Evolutionary conservation across 2,329 filamentous ascomycete genomes (phyloP).

Genomic region (Myriangium duriaei): DNA sequence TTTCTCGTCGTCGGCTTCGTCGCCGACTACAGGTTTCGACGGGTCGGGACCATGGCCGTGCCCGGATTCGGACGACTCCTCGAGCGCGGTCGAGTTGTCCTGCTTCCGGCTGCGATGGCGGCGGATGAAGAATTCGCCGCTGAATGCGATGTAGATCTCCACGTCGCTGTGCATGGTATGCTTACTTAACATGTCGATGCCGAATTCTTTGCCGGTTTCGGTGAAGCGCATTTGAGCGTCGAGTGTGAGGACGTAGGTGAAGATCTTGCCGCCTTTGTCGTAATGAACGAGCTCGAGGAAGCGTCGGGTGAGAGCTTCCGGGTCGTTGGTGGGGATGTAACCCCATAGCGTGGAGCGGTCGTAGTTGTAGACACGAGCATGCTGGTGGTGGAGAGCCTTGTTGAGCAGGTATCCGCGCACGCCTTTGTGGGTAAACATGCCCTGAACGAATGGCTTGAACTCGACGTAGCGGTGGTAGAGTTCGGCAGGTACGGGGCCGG

Average conservation of each 20-base stretch:
- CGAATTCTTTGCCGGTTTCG: slow-evolving; percentile 90
- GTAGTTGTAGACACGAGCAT: slow-evolving; percentile 79
- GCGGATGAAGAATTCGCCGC: slow-evolving; percentile 84
- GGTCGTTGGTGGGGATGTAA: slow-evolving; percentile 45
- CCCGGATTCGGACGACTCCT: neutral
- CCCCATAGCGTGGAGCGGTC: slow-evolving; percentile 65
- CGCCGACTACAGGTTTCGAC: slow-evolving; percentile 31
- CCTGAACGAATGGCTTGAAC: slow-evolving; percentile 78
- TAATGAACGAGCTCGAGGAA: slow-evolving; percentile 81
- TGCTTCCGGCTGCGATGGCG: slow-evolving; percentile 27
- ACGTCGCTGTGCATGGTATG: slow-evolving; percentile 97
- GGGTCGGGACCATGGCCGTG: slow-evolving; percentile 8
- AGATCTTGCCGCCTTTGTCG: slow-evolving; percentile 73
- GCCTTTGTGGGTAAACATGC: slow-evolving; percentile 72
- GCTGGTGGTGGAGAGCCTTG: slow-evolving; percentile 79
- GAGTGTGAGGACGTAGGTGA: slow-evolving; percentile 83
- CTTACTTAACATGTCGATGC: slow-evolving; percentile 84
- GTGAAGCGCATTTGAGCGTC: slow-evolving; percentile 84
- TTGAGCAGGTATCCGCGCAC: slow-evolving; percentile 70
- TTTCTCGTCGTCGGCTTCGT: slow-evolving; percentile 24
- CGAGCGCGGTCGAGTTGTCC: neutral
- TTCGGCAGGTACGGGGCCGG: slow-evolving; percentile 64
- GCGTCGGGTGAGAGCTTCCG: slow-evolving; percentile 57
- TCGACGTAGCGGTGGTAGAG: slow-evolving; percentile 90
- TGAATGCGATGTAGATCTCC: slow-evolving; percentile 78